Evolutionary conservation across 1,139 yeast genomes (phyloP), one percentile per base, ranked within the genome.

Genomic region (Yamadazyma triangularis): DNA sequence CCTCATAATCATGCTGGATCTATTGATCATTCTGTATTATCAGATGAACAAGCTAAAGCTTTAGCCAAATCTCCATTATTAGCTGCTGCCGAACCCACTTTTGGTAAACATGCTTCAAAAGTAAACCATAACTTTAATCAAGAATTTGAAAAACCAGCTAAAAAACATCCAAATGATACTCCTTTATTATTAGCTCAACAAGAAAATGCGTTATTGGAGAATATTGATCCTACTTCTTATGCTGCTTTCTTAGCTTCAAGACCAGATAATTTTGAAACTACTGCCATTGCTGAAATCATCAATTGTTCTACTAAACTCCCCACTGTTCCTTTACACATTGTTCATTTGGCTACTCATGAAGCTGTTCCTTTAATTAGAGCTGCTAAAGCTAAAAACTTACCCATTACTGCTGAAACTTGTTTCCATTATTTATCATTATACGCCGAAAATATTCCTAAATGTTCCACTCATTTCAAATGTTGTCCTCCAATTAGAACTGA

Each of bases 401-500:
- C 79, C 16, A 61, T 82, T 26, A 66, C 94, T 0, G 95, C 89
- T 2, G 97, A 89, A 56, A 88, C 97, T 0, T 88, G 96, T 55
- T 89, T 86, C 74, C 97, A 89, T 54, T 89, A 89, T 53, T 66
- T 89, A 31, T 70, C 91, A 1, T 67, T 89, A 24, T 67, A 72
- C 13, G 84, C 96, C 4, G 96, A 88, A 50, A 68, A 68, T 21
- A 84, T 89, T 32, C 79, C 87, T 15, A 71, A 77, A 47, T 74
- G 84, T 38, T 77, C 81, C 13, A 88, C 96, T 3, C 84, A 79
- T 48, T 86, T 73, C 69, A 89, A 89, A 58, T 89, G 96, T 56
- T 88, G 96, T 56, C 97, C 97, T 2, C 97, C 97, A 4, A 87
- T 89, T 43, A 72, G 96, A 44, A 66, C 83, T 2, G 77, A 80